Base-by-base conservation (phyloP, 495 filamentous ascomycete species). In the Pseudomonodictys pantanalensis region DNA sequence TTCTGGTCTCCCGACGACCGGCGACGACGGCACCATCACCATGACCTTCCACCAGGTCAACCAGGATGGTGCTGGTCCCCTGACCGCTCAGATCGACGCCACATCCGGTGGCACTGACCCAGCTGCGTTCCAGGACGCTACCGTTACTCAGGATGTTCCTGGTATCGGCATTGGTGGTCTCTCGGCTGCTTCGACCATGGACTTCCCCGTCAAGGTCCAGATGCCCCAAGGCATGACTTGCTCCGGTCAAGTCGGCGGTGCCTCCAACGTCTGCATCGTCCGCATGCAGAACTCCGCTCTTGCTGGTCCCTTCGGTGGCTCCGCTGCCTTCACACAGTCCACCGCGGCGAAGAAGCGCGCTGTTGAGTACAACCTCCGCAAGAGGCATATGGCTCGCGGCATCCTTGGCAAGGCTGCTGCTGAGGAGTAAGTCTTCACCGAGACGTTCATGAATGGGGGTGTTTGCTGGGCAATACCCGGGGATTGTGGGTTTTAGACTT, bases 151-250 rank as follows among this genome's bases (percentile, higher is more conserved):
- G 71, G 77, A 85, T 68, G 78, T 85, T 10, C 81, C 81, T 11
- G 81, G 82, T 25, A 53, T 75, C 25, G 75, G 76, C 18, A 62
- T 81, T 58, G 80, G 63, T 20, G 66, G 79, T 39, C 62, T 82
- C 20, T 81, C 78, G 20, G 62, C 68, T 5, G 76, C 77, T 3
- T 75, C 73, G 6, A 80, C 69, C 60, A 78, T 70, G 38, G 80
- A 84, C 58, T 83, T 82, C 71, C 79, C 80, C 1, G 64, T 85
- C 29, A 76, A 56, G 39, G 76, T 85, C 58, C 75, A 83, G 68
- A 83, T 86, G 79, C 82, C 82, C 5, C 73, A 72, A 0, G 81
- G 79, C 47, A 83, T 84, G 80, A 82, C 78, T 5, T 85, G 82
- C 72, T 74, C 78, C 20, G 82, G 74, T 24, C 71, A 71, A 11